Percentiles rank a stretch among this genome's conserved stretches.
Conservation (phyloP, 345 rosid species). For the Eucalyptus curtisii region DNA sequence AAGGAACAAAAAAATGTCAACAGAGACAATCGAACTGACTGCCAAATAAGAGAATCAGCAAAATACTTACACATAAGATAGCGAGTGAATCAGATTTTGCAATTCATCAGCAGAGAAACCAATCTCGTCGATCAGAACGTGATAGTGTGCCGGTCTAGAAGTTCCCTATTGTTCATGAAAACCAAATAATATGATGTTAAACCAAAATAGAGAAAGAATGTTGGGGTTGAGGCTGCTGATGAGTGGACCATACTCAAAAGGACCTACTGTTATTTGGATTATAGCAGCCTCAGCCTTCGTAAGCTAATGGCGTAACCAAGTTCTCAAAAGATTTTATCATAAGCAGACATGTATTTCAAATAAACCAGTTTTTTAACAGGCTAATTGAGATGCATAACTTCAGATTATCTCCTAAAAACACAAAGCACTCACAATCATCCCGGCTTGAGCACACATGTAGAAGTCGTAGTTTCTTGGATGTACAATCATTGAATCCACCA, state of each 20-base stretch:
- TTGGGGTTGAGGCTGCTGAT: background rate
- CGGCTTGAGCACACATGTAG: constrained; percentile 87
- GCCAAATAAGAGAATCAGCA: background rate
- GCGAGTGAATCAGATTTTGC: constrained; percentile 59
- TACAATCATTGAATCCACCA: constrained; percentile 71
- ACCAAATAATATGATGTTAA: background rate
- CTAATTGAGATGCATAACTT: background rate
- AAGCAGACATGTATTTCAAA: background rate
- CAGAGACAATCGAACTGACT: background rate
- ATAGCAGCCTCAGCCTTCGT: background rate
- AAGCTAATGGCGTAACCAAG: background rate
- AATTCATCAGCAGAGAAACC: constrained; percentile 63
- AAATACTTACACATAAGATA: constrained; percentile 74
- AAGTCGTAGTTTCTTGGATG: constrained; percentile 83
- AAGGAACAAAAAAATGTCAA: background rate
- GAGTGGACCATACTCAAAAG: background rate
- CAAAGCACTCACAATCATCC: constrained; percentile 42
- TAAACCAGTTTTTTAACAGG: background rate
- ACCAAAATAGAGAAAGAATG: background rate
- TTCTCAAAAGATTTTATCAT: background rate
- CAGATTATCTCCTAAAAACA: background rate
- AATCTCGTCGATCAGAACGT: constrained; percentile 71
- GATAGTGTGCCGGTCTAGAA: constrained; percentile 88
- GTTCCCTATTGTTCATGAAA: constrained; percentile 41
- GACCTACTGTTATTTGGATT: background rate